Evolutionary conservation across 805 yeast species (phyloP), one percentile per base, ranked within the genome.

Genomic region (Kuraishia piskuri): DNA sequence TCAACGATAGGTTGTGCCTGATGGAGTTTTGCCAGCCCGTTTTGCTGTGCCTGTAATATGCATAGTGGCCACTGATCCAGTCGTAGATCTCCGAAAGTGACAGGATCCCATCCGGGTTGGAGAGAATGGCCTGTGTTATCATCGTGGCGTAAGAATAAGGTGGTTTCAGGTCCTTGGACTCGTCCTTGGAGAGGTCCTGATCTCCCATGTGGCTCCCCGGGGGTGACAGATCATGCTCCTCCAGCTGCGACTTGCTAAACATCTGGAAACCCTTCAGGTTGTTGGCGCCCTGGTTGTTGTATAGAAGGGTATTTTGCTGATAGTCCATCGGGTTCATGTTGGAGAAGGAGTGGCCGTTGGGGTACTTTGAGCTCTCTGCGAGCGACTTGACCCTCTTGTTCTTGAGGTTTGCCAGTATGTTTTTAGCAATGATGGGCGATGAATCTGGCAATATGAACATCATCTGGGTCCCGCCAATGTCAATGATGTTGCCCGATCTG

Each of bases 21-120:
- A 94, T 92, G 6, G 97, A 90, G 71, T 94, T 94, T 71, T 94
- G 99, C 99, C 99, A 94, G 40, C 99, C 99, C 8, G 96, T 86
- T 68, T 88, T 91, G 22, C 94, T 84, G 69, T 82, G 87, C 62
- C 96, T 81, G 68, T 94, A 94, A 68, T 88, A 94, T 44, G 98
- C 91, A 68, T 90, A 94, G 64, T 86, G 91, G 26, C 81, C 69
- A 4, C 94, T 73, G 53, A 94, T 94, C 90, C 96, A 94, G 59
- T 82, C 85, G 68, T 94, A 94, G 53, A 94, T 94, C 63, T 94
- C 97, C 1, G 96, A 81, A 60, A 94, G 71, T 14, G 97, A 88
- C 75, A 92, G 77, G 47, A 88, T 89, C 47, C 96, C 96, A 56
- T 91, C 96, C 1, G 79, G 78, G 53, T 90, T 88, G 7, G 96